Evolutionary conservation across 176 grass and related monocot species (phyloP), one percentile per base, ranked within the genome.

Genomic region (Cymbopogon citratus): DNA sequence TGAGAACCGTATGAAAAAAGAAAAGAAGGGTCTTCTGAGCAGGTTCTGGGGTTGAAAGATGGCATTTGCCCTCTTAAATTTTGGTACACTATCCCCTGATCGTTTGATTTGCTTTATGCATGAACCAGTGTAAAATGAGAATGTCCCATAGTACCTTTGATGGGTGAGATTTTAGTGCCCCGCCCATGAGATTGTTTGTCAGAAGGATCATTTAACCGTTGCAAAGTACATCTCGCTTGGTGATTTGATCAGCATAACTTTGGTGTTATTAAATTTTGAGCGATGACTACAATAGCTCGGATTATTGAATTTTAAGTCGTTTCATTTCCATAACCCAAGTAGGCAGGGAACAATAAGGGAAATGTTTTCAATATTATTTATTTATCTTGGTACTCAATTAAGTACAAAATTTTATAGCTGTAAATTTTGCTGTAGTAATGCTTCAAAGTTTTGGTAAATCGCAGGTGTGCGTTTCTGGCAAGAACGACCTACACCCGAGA

Each of bases 1-100:
- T 16, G 96, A 95, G 57, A 91, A 88, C 81, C 92, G 92, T 65
- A 95, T 99, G 91, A 99, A 99, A 85, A 99, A 97, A 73, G 94
- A 92, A 61, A 97, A 95, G 92, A 99, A 95, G 87, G 87, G 92
- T 27, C 54, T 99, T 68, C 83, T 99, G 41, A 91, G 92, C 83
- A 92, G 96, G 73, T 77, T 95, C 14, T 95, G 91, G 92, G 80
- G 96, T 12, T 95, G 82, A 87, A 48, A 25, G 15, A 76, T 33
- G 28, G 45, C 5, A 18, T 69, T 75, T 24, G 23, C 28, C 62
- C 69, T 63, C 33, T 36, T 71, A 26, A n/a, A 71, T 76, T 81
- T 72, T 81, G 54, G 75, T 59, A 27, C 43, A 77, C 43, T 77
- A 62, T 12, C 7, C 73, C 7, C 73, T 26, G 63, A 71, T 54